Base-by-base conservation (phyloP, 2,329 filamentous ascomycete species). In the Sclerotinia glacialis region DNA sequence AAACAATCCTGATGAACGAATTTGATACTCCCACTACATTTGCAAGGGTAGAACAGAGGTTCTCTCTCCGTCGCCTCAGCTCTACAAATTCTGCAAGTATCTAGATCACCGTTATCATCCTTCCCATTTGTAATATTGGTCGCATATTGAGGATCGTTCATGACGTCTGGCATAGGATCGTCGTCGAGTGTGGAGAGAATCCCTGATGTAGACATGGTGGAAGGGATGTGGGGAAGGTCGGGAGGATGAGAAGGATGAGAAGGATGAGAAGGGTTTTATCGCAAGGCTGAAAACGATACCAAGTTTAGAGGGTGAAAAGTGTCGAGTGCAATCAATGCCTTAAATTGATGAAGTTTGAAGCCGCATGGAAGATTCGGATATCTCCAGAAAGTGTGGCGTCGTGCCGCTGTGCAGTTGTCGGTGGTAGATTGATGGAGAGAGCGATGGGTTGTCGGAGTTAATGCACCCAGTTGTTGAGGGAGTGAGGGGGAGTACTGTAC, bases 21-120 rank as follows among this genome's bases (percentile, higher is more conserved):
- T 81, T 97, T 97, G 81, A 99, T 99, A 80, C 94, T 98, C 67
- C 95, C 95, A 76, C 92, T 97, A 81, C 95, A 99, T 82, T 97
- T 97, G 88, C 95, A 99, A 7, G 95, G 95, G 76, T 96, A 95
- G 81, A 97, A 99, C 49, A 99, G 85, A 67, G 92, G 93, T 76
- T 98, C 95, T 5, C 91, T 85, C 5, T 83, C 78, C 1, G 90
- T 91, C 65, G 86, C 92, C 78, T 99, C 96, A 63, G 92, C 92
- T 72, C 96, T 87, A 79, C 95, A 99, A 82, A 99, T 99, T 69
- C 95, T 89, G 81, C 95, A 99, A n/a, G 93, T 96, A 76, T 96
- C 91, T 66, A 84, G 70, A 55, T 77, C 76, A 26, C 68, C 72
- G 23, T 61, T 72, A 23, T 72, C 75, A 69, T 76, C 75, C 37